Evolutionary conservation across 2,329 filamentous ascomycete genomes (phyloP), one percentile per base, ranked within the genome.

Genomic region (Teratosphaeria gauchensis): DNA sequence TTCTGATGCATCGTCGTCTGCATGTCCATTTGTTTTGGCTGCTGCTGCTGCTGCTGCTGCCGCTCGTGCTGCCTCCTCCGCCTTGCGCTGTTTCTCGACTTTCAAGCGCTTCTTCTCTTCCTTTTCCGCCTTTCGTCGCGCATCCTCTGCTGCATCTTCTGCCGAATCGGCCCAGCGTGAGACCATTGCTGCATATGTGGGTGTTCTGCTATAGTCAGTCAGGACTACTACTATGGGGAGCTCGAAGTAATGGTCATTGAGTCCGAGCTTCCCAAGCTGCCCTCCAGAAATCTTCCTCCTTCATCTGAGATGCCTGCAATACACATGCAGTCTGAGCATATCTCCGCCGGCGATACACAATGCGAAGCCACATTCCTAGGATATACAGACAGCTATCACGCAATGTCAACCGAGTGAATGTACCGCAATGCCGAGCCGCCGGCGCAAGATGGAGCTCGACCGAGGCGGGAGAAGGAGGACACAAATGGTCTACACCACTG

Each of bases 91-190:
- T 74, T 91, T 95, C 70, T 92, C 88, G 31, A 85, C 87, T 74
- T 94, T 96, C 55, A 84, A 77, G 55, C 88, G 86, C 75, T 88
- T 90, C 80, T 94, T 95, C 68, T 91, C 88, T 74, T 95, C 90
- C 75, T 92, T 96, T 71, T 94, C 89, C 62, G 80, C 82, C 74
- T 88, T 92, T 58, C 85, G 80, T 69, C 85, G 84, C 21, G 85
- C 85, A 60, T 89, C 86, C 51, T 87, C 80, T 51, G 84, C 88
- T 24, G 84, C 84, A 71, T 96, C 91, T 65, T 91, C 89, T 66
- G 89, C 89, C 53, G 88, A 85, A 69, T 91, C 84, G 64, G 89
- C 90, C 94, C 94, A 99, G 74, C 92, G 85, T 55, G 92, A 96
- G 71, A 63, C 55, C 69, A 72, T 72, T 9, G 24, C 16, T 16